Percentiles rank a stretch among this genome's conserved stretches.
Evolutionary conservation across 371 early-diverging fungal genomes (phyloP).

Genomic region (Actinomortierella wolfii): DNA sequence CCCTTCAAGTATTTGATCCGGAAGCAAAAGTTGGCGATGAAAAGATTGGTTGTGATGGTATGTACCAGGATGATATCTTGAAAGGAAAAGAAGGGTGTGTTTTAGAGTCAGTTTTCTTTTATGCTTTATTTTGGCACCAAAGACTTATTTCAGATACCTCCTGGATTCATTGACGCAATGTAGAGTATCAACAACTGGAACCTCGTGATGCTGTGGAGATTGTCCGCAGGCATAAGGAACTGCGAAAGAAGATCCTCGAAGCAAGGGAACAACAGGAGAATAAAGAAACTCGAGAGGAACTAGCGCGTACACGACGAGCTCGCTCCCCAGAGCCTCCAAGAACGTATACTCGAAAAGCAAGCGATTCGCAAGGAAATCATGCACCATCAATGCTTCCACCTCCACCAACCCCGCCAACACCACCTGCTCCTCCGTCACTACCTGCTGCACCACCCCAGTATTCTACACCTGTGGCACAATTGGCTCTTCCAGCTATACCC

Average conservation of each 20-base stretch:
- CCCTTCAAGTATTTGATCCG: slow-evolving; percentile 37
- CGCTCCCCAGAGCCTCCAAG: background rate
- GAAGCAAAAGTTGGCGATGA: slow-evolving; percentile 11
- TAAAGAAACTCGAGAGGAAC: slow-evolving; percentile 2
- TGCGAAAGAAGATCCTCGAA: background rate
- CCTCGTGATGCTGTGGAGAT: slow-evolving; percentile 37
- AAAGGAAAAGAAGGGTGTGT: too few species aligned
- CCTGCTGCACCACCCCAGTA: too few species aligned
- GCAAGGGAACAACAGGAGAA: background rate
- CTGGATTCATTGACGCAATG: background rate
- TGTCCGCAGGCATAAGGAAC: slow-evolving; percentile 11
- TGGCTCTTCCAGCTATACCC: too few species aligned
- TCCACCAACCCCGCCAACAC: slow-evolving; percentile 3
- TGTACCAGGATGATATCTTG: background rate
- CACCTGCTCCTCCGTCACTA: background rate
- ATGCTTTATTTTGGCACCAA: too few species aligned
- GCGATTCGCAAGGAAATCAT: background rate
- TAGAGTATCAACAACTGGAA: slow-evolving; percentile 37
- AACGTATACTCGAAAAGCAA: background rate
- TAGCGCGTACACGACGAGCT: background rate
- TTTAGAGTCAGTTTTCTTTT: too few species aligned
- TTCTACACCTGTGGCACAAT: background rate
- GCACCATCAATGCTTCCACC: background rate
- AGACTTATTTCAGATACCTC: background rate
- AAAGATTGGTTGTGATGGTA: slow-evolving; percentile 35